Conservation (phyloP, 2,329 filamentous ascomycete species). For the Trichoderma cornu-damae region DNA sequence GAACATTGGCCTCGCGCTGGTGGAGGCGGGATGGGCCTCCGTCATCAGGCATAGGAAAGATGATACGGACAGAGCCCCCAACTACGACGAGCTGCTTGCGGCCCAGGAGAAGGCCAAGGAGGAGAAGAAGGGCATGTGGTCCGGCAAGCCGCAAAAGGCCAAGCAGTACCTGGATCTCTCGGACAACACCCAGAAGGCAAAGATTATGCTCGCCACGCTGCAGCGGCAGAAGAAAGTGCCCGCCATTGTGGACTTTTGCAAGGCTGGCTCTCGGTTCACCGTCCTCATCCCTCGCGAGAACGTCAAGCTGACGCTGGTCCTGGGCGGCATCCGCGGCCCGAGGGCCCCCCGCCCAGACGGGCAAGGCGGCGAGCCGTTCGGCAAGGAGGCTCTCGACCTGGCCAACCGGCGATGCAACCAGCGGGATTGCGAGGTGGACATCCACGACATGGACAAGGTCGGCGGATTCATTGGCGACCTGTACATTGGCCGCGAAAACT, state of each 20-base stretch:
- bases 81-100: constrained; percentile 83
- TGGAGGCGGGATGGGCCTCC: constrained; percentile 89
- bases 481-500: constrained; percentile 91
- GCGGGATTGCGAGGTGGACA: constrained; percentile 91
- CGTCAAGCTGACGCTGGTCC: constrained; percentile 89
- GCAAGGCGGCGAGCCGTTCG: constrained; percentile 84
- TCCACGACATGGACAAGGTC: constrained; percentile 91
- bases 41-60: constrained; percentile 94
- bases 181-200: constrained; percentile 89
- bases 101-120: constrained; percentile 80
- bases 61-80: constrained; percentile 85
- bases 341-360: constrained; percentile 72
- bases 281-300: constrained; percentile 87
- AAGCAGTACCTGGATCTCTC: constrained; percentile 86
- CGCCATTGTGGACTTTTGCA: constrained; percentile 93
- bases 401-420: constrained; percentile 85
- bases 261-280: constrained; percentile 92
- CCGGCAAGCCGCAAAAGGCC: constrained; percentile 75
- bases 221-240: constrained; percentile 90
- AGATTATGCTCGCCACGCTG: constrained; percentile 82
- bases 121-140: constrained; percentile 92
- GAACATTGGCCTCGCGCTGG: constrained; percentile 76
- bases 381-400: constrained; percentile 89
- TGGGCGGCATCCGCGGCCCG: constrained; percentile 87
- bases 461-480: constrained; percentile 95